Evolutionary conservation across 805 yeast species (phyloP).

Genomic region (Cyberlindnera saturnus): DNA sequence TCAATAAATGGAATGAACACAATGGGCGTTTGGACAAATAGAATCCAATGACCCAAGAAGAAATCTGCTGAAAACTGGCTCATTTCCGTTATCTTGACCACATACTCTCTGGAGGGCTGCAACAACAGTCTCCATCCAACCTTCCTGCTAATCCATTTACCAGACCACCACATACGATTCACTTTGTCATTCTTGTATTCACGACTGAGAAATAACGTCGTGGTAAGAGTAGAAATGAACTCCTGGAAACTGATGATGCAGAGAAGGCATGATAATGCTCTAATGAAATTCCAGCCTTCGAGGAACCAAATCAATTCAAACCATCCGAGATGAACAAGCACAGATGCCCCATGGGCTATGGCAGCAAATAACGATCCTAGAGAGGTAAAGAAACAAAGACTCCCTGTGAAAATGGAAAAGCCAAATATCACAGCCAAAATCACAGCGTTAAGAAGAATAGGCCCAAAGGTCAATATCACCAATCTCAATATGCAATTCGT

Average conservation of each 20-base stretch:
- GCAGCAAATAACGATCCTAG: constrained; percentile 38
- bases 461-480: constrained; percentile 42
- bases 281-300: constrained; percentile 60
- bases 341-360: constrained; percentile 46
- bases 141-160: constrained; percentile 59
- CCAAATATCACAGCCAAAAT: constrained; percentile 31
- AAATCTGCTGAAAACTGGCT: constrained; percentile 65
- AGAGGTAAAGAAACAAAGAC: constrained; percentile 24
- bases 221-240: constrained; percentile 46
- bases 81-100: constrained; percentile 60
- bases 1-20: constrained; percentile 59
- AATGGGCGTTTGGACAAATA: constrained; percentile 55
- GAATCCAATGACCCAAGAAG: constrained; percentile 49
- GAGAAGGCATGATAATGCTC: constrained; percentile 57
- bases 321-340: constrained; percentile 44
- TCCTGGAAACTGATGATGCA: constrained; percentile 51
- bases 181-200: constrained; percentile 57
- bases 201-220: constrained; percentile 47
- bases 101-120: constrained; percentile 59
- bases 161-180: constrained; percentile 76
- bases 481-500: constrained; percentile 61
- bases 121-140: constrained; percentile 55
- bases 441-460: constrained; percentile 35
- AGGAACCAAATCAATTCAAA: constrained; percentile 62
- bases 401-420: constrained; percentile 44